These are phyloP conservation scores for Ligustrum vulgare DNA, from an alignment of 257 asterid genomes.

Conservation along the genomic window DNA sequence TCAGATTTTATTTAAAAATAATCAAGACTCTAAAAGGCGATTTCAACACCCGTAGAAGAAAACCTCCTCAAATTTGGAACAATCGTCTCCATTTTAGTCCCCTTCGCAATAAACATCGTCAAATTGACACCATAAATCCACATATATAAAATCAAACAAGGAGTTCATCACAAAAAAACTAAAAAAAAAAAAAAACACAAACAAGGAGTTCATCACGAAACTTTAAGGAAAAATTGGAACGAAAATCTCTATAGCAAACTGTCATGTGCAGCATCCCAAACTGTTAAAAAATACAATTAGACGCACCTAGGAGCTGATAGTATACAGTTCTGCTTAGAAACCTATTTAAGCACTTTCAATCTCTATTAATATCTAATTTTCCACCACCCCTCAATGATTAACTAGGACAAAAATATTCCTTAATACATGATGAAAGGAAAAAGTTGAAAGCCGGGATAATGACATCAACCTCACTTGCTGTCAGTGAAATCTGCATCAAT, in stretches of 20 bases:
- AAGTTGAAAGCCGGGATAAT: conserved; percentile 3
- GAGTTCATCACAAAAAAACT: not conserved
- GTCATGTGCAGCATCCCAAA: not conserved
- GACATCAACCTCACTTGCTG: conserved; percentile 66
- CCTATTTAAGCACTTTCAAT: conserved; percentile 6
- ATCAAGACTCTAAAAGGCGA: too few species aligned
- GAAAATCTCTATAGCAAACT: not conserved
- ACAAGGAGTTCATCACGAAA: not conserved
- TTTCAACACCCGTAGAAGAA: not conserved
- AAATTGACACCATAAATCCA: not conserved
- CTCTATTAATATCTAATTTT: conserved; percentile 4
- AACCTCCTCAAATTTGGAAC: not conserved
- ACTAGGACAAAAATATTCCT: conserved; percentile 29
- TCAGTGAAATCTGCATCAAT: conserved; percentile 98
- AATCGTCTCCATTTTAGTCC: not conserved
- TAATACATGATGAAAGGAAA: conserved; percentile 6
- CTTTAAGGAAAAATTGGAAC: not conserved
- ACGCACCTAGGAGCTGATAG: not conserved
- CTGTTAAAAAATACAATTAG: conserved; percentile 3
- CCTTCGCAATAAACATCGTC: not conserved
- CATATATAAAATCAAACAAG: not conserved
- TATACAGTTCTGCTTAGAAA: not conserved
- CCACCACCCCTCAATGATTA: conserved; percentile 17
- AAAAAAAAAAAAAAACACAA: too few species aligned
- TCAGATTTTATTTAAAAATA: too few species aligned